These are phyloP conservation scores for Pestalotiopsis sp. DNA, from an alignment of 2,329 filamentous ascomycete genomes.

Conservation along the genomic window DNA sequence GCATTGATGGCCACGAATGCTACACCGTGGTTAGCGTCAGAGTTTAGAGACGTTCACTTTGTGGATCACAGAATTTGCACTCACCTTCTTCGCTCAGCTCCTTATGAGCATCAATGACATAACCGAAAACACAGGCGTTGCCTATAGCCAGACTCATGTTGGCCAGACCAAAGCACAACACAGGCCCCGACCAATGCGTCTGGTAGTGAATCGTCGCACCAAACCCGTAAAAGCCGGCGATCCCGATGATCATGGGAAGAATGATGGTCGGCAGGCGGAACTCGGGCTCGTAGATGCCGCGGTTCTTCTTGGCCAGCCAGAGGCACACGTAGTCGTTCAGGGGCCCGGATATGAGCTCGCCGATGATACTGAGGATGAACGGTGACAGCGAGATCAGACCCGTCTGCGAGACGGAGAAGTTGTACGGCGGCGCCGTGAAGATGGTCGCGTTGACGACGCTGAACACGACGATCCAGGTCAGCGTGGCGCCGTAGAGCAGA, in stretches of 20 bases:
- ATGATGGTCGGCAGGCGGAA: conserved; percentile 46
- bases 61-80: not conserved
- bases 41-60: too few relatives aligned
- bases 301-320: conserved; percentile 49
- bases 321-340: conserved; percentile 47
- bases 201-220: conserved; percentile 45
- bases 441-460: conserved; percentile 51
- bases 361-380: conserved; percentile 49
- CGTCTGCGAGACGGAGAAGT: conserved; percentile 50
- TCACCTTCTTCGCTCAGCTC: conserved; percentile 45
- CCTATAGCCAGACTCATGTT: conserved; percentile 51
- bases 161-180: conserved; percentile 49
- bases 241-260: conserved; percentile 41
- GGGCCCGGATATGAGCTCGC: conserved; percentile 45
- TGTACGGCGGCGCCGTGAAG: conserved; percentile 52
- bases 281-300: conserved; percentile 57
- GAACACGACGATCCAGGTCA: conserved; percentile 46
- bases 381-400: conserved; percentile 55
- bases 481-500: conserved; percentile 46
- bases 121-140: conserved; percentile 51
- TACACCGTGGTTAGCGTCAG: too few relatives aligned
- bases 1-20: conserved; percentile 55
- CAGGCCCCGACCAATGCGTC: conserved; percentile 50
- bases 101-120: conserved; percentile 51
- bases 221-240: conserved; percentile 50